Base-by-base conservation (phyloP, 192 early-diverging fungal species). In the Backusella tarrabulga region DNA sequence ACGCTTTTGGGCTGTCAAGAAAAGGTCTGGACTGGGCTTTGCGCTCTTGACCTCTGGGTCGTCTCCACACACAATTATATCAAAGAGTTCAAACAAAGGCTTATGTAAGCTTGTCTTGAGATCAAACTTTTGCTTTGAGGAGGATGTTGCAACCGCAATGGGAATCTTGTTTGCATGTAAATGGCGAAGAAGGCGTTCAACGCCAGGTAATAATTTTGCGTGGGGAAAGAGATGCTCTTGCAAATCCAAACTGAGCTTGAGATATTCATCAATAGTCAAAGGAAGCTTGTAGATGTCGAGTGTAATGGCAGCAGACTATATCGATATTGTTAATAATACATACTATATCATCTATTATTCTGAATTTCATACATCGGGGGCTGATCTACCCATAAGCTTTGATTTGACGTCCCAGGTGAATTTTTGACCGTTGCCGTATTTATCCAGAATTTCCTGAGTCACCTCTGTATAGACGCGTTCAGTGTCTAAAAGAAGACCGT, bases 1-100 rank as follows among this genome's bases (percentile, higher is more conserved):
- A 74, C 80, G 80, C 38, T 90, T 72, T 66, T 90, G 88, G 7
- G 94, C 95, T 5, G 86, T 89, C 23, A 92, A 86, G 83, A 98
- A 99, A 23, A 97, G 87, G 72, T 99, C 97, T 1, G 97, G 97
- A 19, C 91, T 85, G 1, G 97, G 97, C 85, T 99, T 99, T 2
- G 94, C 93, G 54, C 87, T 79, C 66, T 83, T 80, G 60, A 99
- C 88, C 6, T 83, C 88, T 4, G 92, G 85, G 77, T 99, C 96
- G 81, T 99, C 95, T 11, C 96, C 97, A 72, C 94, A 95, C 2
- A 92, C 91, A 78, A 97, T 88, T 63, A 89, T 82, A 68, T 92
- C 91, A 86, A 99, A 99, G 46, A 95, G 82, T 6, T 68, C 72
- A 77, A 99, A 99, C n/a, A 97, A 80, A 2, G 86, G 84, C 36